phyloP scores from a whole-genome alignment of 768 basidiomycete species.

The Gelatoporia subvermispora region DNA sequence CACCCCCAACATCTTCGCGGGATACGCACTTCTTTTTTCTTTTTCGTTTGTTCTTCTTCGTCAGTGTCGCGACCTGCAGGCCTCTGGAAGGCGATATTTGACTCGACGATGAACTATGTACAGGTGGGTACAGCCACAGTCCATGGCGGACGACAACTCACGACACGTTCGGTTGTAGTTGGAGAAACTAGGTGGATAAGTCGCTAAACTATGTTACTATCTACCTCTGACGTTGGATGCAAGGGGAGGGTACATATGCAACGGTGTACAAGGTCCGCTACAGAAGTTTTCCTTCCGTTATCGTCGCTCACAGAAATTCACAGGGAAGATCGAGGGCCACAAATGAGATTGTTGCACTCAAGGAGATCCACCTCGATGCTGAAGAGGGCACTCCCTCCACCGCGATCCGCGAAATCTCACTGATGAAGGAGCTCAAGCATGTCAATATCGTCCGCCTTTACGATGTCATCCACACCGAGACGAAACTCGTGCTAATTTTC shows the following conservation, averaged over 20 bases:
- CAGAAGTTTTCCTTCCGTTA: not conserved
- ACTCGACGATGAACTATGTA: conserved; percentile 48
- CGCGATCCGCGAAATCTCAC: conserved; percentile 96
- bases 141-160: not conserved
- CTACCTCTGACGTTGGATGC: conserved; percentile 4
- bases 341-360: conserved; percentile 97
- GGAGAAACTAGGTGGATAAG: conserved; percentile 67
- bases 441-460: conserved; percentile 97
- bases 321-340: conserved; percentile 94
- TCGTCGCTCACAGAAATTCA: not conserved
- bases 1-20: too few relatives aligned
- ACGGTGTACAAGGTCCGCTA: conserved; percentile 88
- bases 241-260: conserved; percentile 91
- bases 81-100: not conserved
- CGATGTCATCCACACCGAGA: conserved; percentile 98
- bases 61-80: too few relatives aligned
- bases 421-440: conserved; percentile 99
- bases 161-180: conserved; percentile 41
- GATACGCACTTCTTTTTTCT: too few relatives aligned
- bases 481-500: conserved; percentile 96
- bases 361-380: conserved; percentile 98
- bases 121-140: conserved; percentile 33
- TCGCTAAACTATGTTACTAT: not conserved
- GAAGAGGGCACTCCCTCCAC: conserved; percentile 99
- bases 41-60: too few relatives aligned